These are phyloP conservation scores for Crucibulum laeve DNA, from an alignment of 768 basidiomycete species.

Conservation along the genomic window DNA sequence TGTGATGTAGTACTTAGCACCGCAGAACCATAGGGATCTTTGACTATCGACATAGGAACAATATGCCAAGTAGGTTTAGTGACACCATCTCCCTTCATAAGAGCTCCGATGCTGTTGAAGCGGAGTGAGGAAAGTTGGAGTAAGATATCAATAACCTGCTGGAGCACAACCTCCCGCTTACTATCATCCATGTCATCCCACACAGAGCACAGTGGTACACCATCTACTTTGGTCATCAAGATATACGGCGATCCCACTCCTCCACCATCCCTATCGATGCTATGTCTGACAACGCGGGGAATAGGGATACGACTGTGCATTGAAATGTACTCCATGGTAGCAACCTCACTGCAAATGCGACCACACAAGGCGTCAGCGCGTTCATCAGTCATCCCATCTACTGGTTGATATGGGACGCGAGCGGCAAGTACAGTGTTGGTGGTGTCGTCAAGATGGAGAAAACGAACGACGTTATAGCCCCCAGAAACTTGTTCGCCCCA, in stretches of 20 bases:
- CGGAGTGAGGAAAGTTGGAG: conserved; percentile 7
- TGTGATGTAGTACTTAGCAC: background rate
- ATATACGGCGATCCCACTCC: conserved; percentile 3
- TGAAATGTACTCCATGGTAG: conserved; percentile 6
- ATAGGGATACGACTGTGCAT: conserved; percentile 1
- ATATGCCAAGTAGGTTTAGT: conserved; percentile 1
- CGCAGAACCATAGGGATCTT: background rate
- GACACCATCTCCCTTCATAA: conserved; percentile 2
- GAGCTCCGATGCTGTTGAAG: conserved; percentile 3
- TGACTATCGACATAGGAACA: background rate
- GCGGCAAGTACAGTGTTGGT: background rate
- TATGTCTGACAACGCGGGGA: background rate
- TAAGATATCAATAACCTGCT: conserved; percentile 5
- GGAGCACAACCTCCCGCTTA: conserved; percentile 3
- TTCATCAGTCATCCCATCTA: background rate
- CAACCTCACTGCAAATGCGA: conserved; percentile 2
- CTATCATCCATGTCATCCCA: conserved; percentile 5
- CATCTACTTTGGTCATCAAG: too few relatives aligned
- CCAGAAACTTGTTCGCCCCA: conserved; percentile 4
- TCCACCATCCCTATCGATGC: background rate
- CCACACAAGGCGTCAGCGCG: background rate
- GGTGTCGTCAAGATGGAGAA: conserved; percentile 6
- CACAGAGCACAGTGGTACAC: conserved; percentile 2
- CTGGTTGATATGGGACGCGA: conserved; percentile 2
- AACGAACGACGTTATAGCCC: conserved; percentile 5